A percentile compares a stretch with the other conserved stretches of the same genome.
Conservation (phyloP, 257 asterid genomes). For the Solanum piurae region DNA sequence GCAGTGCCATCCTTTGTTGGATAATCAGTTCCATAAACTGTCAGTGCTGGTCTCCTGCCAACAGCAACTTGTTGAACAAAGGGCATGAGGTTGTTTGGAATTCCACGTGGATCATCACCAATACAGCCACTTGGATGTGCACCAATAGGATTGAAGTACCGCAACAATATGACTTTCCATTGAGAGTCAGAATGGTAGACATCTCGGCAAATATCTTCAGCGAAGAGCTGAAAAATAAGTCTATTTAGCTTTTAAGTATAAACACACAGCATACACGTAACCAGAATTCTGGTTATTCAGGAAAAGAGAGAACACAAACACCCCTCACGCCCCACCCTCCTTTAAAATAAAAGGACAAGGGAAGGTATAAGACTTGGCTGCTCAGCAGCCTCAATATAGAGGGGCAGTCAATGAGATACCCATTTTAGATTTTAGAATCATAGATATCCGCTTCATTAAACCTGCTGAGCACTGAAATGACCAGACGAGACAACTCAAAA, state of each 20-base stretch:
- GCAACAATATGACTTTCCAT: slow-evolving; percentile 86
- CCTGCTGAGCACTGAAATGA: background rate
- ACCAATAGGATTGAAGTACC: slow-evolving; percentile 98
- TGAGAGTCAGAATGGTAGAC: slow-evolving; percentile 52
- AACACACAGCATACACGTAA: background rate
- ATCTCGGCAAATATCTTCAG: slow-evolving; percentile 94
- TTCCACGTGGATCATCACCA: slow-evolving; percentile 96
- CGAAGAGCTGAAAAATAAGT: slow-evolving; percentile 53
- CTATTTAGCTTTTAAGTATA: slow-evolving; percentile 5
- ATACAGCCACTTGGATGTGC: slow-evolving; percentile 91
- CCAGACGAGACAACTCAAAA: background rate
- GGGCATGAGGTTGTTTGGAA: slow-evolving; percentile 97
- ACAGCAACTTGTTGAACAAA: slow-evolving; percentile 98
- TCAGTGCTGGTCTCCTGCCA: slow-evolving; percentile 79
- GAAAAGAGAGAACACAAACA: background rate
- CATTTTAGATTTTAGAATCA: background rate
- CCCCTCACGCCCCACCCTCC: background rate
- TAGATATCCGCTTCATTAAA: background rate
- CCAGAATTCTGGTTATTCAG: background rate
- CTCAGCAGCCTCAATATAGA: background rate
- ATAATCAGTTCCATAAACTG: slow-evolving; percentile 58
- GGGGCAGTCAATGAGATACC: background rate
- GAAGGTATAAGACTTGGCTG: background rate
- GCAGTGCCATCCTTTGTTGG: slow-evolving; percentile 4
- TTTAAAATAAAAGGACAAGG: background rate